phyloP scores from a whole-genome alignment of 192 early-diverging fungal genomes.

The Entophlyctis luteolus region DNA sequence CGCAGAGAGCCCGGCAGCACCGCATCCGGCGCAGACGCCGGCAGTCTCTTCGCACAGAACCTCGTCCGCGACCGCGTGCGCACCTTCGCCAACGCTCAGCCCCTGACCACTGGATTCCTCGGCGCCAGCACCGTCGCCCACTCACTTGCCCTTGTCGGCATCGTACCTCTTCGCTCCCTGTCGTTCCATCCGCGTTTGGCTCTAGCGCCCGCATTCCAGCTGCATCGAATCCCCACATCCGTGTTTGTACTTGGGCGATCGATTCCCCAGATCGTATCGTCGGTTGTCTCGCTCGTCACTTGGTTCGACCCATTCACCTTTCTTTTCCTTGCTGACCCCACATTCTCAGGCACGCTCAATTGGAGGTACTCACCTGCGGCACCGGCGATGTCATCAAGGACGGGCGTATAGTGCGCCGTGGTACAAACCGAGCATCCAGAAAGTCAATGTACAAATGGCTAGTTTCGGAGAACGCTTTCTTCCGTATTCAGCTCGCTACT shows the following conservation, averaged over 20 bases:
- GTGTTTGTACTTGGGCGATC: conserved; percentile 16
- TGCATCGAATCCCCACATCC: conserved; percentile 6
- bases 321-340: no score
- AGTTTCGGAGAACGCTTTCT: conserved; percentile 10
- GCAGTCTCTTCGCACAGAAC: background rate
- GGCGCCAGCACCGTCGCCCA: background rate
- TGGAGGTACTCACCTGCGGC: conserved; percentile 10
- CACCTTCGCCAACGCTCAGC: background rate
- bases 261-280: background rate
- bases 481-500: conserved; percentile 13
- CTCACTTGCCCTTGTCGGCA: conserved; percentile 2
- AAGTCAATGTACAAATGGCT: conserved; percentile 1
- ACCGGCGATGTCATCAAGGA: conserved; percentile 12
- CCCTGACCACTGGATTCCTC: conserved; percentile 1
- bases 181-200: conserved; percentile 24
- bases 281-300: conserved; percentile 5
- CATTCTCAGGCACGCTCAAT: conserved; percentile 22
- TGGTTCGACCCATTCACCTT: no score
- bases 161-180: conserved; percentile 2
- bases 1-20: no score
- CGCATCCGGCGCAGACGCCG: no score
- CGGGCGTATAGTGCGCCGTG: conserved; percentile 15
- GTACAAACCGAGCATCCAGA: background rate
- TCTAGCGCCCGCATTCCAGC: conserved; percentile 14
- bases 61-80: conserved; percentile 15